Evolutionary conservation across 1,284 basidiomycete genomes (phyloP).

Genomic region (Vanrija pseudolonga): DNA sequence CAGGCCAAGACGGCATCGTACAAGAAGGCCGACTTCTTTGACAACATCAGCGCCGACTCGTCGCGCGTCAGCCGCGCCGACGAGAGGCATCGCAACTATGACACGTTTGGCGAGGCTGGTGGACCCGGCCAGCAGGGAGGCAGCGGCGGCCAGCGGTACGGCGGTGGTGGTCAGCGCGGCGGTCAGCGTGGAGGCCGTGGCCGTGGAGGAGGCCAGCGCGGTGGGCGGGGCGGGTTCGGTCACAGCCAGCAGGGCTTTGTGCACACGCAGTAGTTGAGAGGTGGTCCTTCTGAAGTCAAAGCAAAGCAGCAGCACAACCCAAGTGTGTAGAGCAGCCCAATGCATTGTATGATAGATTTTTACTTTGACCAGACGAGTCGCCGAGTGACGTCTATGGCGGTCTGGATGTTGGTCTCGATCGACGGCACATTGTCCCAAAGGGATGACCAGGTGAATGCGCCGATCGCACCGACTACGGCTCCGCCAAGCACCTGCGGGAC

Average conservation of each 20-base stretch:
- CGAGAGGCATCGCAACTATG: constrained; percentile 42
- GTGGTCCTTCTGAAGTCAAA: too few species aligned
- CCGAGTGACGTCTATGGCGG: not conserved
- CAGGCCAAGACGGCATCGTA: constrained; percentile 20
- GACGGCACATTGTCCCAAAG: constrained; percentile 28
- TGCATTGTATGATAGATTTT: too few species aligned
- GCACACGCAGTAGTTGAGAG: too few species aligned
- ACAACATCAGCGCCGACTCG: constrained; percentile 33
- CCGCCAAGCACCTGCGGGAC: constrained; percentile 69
- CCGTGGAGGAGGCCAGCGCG: constrained; percentile 7
- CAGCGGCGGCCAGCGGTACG: constrained; percentile 6
- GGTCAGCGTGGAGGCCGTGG: constrained; percentile 17
- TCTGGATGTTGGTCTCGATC: not conserved
- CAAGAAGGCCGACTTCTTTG: constrained; percentile 44
- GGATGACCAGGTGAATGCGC: constrained; percentile 57
- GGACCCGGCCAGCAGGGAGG: constrained; percentile 13
- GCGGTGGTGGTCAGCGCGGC: constrained; percentile 8
- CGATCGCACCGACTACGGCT: constrained; percentile 57
- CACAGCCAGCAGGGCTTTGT: not conserved
- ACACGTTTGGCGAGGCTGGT: constrained; percentile 46
- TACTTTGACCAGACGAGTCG: not conserved
- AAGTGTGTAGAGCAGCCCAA: too few species aligned
- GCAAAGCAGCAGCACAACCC: too few species aligned
- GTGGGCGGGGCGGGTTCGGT: constrained; percentile 13
- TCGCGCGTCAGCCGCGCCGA: constrained; percentile 34